Base-by-base conservation (phyloP, 2,329 filamentous ascomycete species). In the Emericellopsis atlantica region DNA sequence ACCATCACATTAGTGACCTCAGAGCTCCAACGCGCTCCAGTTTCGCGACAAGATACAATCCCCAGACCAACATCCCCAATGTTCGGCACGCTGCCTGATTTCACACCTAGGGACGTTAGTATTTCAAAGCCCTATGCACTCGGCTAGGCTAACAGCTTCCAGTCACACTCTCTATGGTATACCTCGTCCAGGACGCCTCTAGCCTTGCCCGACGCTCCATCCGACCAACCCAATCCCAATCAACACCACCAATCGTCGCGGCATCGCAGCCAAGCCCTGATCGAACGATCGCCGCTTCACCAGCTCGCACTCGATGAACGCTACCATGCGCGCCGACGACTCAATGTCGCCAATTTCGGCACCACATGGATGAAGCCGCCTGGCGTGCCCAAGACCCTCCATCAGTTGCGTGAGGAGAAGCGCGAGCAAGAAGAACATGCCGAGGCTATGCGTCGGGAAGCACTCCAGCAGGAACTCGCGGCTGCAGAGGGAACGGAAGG, bases 331-430 rank as follows among this genome's bases (percentile, higher is more conserved):
- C 74, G 81, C 8, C 85, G 90, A 37, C 87, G 89, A 53, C 65
- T 76, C 37, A 87, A 90, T 49, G 82, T 96, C 24, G 76, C 83
- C 37, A 84, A 88, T 53, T 95, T 93, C 55, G 92, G 92, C 45
- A 84, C 81, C 48, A 76, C 75, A 36, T 98, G 92, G 92, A 80
- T 98, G 42, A 84, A 83, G 44, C 92, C 92, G 0, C 88, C 87
- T 0, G 92, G 90, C 7, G 73, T 95, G 42, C 60, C 78, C 43
- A 98, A 96, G 69, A 95, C 90, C 1, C 76, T 95, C 44, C 81
- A 93, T 55, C 88, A 93, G 46, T 76, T 88, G 63, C 81, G 84
- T 34, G 92, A 98, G 61, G 92, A 98, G 65, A 79, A 81, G 49
- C 76, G 84, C 10, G 92, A 98, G 65, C 75, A 84, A 42, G 82